phyloP scores from a whole-genome alignment of 2,329 filamentous ascomycete species.

The Akanthomyces muscarius region DNA sequence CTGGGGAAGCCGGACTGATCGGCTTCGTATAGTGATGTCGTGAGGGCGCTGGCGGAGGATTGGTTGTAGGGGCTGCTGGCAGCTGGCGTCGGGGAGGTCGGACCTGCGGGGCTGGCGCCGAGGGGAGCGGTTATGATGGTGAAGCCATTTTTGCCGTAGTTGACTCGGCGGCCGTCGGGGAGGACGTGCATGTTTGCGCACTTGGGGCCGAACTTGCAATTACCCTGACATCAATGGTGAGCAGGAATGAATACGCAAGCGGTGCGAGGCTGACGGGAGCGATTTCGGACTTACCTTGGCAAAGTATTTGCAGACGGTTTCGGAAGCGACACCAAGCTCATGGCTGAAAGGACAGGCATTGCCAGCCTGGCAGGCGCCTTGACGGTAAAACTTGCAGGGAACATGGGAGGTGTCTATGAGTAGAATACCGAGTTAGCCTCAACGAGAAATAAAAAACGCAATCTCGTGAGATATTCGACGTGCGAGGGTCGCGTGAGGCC shows the following conservation, averaged over 20 bases:
- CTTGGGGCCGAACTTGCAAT: conserved; percentile 98
- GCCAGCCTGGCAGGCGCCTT: conserved; percentile 93
- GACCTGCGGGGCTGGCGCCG: conserved; percentile 59
- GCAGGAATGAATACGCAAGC: neutral
- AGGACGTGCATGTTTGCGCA: conserved; percentile 96
- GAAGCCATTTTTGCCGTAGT: conserved; percentile 68
- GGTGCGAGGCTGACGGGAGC: neutral
- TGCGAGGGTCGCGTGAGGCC: conserved; percentile 12
- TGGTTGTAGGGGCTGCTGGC: conserved; percentile 44
- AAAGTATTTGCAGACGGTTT: conserved; percentile 98
- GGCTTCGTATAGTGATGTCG: conserved; percentile 47
- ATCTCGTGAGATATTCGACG: neutral
- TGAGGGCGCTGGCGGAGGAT: conserved; percentile 65
- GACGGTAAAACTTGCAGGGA: conserved; percentile 98
- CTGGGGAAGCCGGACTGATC: conserved; percentile 37
- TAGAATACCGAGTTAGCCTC: conserved; percentile 24
- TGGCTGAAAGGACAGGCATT: conserved; percentile 95
- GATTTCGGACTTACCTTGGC: conserved; percentile 67
- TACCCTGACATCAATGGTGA: conserved; percentile 59
- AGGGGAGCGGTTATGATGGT: conserved; percentile 59
- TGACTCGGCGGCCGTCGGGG: conserved; percentile 87
- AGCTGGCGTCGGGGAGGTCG: conserved; percentile 39
- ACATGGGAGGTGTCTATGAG: conserved; percentile 85
- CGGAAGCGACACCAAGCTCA: conserved; percentile 76
- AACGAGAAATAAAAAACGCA: no score